phyloP scores from a whole-genome alignment of 2,329 filamentous ascomycete genomes.

The Celoporthe dispersa region DNA sequence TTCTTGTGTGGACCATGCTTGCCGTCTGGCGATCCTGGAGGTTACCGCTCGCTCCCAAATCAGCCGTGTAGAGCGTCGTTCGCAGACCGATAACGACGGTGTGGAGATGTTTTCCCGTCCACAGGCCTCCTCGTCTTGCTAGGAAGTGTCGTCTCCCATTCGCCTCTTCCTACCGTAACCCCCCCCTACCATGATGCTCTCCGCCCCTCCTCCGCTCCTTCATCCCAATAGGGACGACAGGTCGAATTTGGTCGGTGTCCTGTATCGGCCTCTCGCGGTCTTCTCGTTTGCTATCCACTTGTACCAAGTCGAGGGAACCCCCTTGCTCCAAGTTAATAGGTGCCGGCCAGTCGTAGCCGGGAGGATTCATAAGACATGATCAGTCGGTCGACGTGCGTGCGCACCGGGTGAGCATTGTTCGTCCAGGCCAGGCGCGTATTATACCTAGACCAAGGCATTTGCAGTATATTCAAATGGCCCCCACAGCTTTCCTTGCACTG shows the following conservation, averaged over 20 bases:
- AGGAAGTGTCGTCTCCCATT: neutral
- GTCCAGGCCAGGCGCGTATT: neutral
- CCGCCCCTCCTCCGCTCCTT: neutral
- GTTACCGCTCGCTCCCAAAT: neutral
- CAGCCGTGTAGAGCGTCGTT: neutral
- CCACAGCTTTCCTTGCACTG: neutral
- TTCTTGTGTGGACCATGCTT: conserved; percentile 19
- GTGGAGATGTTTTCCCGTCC: neutral
- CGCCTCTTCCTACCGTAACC: neutral
- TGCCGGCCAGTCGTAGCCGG: neutral
- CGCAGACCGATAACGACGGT: neutral
- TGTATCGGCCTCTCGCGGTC: neutral
- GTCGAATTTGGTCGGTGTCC: neutral
- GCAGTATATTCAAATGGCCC: neutral
- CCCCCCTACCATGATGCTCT: neutral
- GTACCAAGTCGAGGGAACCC: neutral
- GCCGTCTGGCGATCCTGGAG: conserved; percentile 5
- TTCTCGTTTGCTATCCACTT: neutral
- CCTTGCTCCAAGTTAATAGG: neutral
- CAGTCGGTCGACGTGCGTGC: neutral
- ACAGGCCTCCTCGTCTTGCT: neutral
- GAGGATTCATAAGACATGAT: neutral
- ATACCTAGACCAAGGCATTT: neutral
- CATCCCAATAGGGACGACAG: neutral
- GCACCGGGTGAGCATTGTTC: neutral